These are phyloP conservation scores for Hymenoscyphus linearis DNA, from an alignment of 2,329 filamentous ascomycete genomes.

Conservation along the genomic window DNA sequence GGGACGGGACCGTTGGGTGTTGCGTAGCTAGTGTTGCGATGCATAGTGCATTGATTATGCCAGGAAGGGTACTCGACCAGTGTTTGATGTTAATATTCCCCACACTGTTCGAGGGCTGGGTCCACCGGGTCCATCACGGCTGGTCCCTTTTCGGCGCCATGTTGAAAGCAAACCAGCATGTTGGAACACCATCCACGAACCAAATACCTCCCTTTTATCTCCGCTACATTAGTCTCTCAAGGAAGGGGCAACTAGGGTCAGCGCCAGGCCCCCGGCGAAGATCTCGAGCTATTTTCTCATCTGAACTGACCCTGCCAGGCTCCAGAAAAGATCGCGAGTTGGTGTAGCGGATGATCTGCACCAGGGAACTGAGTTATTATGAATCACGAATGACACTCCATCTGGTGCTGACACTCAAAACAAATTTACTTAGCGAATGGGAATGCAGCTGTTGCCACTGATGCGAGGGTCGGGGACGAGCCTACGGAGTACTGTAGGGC, in stretches of 20 bases:
- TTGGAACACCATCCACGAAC: slow-evolving; percentile 24
- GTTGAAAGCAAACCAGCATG: slow-evolving; percentile 28
- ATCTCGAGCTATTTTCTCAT: slow-evolving; percentile 24
- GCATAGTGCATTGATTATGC: slow-evolving; percentile 32
- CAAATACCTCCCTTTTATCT: slow-evolving; percentile 7
- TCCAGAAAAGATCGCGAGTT: neutral
- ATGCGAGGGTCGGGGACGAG: neutral
- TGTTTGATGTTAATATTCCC: slow-evolving; percentile 33
- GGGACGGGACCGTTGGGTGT: slow-evolving; percentile 1
- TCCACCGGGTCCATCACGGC: slow-evolving; percentile 18
- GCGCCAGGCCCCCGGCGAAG: slow-evolving; percentile 17
- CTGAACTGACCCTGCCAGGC: slow-evolving; percentile 22
- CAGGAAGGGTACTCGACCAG: slow-evolving; percentile 27
- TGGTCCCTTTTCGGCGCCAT: slow-evolving; percentile 28
- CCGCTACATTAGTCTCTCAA: neutral
- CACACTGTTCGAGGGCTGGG: slow-evolving; percentile 25
- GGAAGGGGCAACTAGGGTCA: neutral
- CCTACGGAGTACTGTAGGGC: no score
- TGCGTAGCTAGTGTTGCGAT: slow-evolving; percentile 15
- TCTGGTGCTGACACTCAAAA: slow-evolving; percentile 7
- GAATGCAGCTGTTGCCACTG: neutral
- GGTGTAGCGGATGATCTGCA: slow-evolving; percentile 22
- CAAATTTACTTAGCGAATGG: neutral
- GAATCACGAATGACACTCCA: slow-evolving; percentile 28
- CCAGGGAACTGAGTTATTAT: slow-evolving; percentile 23